Percentiles rank a stretch among this genome's conserved stretches.
Evolutionary conservation across 2,329 filamentous ascomycete species (phyloP).

Genomic region (Raffaelea arxii): DNA sequence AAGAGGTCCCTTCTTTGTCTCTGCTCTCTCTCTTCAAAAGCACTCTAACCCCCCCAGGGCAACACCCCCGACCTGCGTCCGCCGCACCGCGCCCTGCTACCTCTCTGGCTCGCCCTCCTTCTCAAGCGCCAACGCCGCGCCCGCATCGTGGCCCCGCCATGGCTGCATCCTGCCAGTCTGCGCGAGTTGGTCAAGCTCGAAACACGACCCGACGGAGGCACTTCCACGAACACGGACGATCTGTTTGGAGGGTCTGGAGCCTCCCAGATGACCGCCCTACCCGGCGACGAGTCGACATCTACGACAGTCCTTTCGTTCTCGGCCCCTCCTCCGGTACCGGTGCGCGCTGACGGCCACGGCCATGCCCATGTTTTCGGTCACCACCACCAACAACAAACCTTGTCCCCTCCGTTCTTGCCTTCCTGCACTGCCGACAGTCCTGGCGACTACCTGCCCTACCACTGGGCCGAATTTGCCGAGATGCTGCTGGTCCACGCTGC

Average conservation of each 20-base stretch:
- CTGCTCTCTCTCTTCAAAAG: constrained; percentile 5
- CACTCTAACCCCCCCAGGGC: constrained; percentile 46
- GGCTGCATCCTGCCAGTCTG: constrained; percentile 72
- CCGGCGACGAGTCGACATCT: constrained; percentile 1
- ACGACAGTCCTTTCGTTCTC: constrained; percentile 51
- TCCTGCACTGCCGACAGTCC: constrained; percentile 63
- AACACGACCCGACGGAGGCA: constrained; percentile 43
- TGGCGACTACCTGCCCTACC: constrained; percentile 70
- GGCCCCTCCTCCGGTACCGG: constrained; percentile 60
- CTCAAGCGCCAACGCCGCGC: constrained; percentile 90
- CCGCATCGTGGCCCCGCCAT: constrained; percentile 84
- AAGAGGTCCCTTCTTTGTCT: constrained; percentile 29
- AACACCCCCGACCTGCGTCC: constrained; percentile 67
- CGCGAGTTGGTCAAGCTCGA: constrained; percentile 72
- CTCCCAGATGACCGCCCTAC: too few species aligned
- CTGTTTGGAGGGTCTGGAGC: too few species aligned
- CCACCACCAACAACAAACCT: constrained; percentile 11
- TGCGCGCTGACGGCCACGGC: constrained; percentile 40
- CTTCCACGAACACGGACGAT: neutral
- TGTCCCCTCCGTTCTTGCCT: constrained; percentile 69
- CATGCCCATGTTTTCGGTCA: constrained; percentile 21
- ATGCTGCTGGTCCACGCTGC: constrained; percentile 75
- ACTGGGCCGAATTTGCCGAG: constrained; percentile 89
- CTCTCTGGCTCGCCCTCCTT: constrained; percentile 89
- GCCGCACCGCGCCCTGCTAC: constrained; percentile 68